Base-by-base conservation (phyloP, 2,329 filamentous ascomycete species). In the Seiridium cupressi region DNA sequence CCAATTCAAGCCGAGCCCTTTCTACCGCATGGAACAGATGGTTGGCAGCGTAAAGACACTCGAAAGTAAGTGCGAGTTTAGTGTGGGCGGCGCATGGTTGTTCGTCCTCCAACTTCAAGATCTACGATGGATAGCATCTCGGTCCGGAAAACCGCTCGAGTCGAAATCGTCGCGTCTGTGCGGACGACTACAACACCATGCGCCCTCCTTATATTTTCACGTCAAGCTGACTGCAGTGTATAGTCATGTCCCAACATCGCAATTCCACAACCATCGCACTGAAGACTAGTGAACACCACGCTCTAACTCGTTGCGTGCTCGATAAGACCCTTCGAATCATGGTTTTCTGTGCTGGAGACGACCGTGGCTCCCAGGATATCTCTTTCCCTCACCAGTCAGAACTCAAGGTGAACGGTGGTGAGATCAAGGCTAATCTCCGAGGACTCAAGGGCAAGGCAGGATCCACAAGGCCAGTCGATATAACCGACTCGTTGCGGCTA, bases 381-480 rank as follows among this genome's bases (percentile, higher is more conserved):
- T 80, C 91, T 0, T 99, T 99, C 65, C 95, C 95, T 1, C 88
- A 94, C 67, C 93, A 97, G 76, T 90, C 95, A 38, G 95, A 99
- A 72, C 83, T 99, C 60, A 94, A 93, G 72, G 86, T 97, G 59
- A 99, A 99, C 68, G 84, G 87, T 8, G 90, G 90, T 40, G 92
- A 97, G 60, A 84, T 97, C 66, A 95, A 94, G 74, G 89, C 90
- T n/a, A 99, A 98, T 72, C 83, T 96, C 66, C 90, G 95, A 66
- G 95, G 95, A 4, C 77, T 99, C 63, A 99, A 99, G 77, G 97
- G 97, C 74, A 96, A 95, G 74, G 92, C 94, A 5, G 95, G 95
- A 31, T 96, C 95, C 49, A 99, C 95, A 46, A 88, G 92, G 69
- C 95, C 95, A 6, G 93, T 92, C 51, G 95, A 99, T 75, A 90